Conservation (phyloP, 2,329 filamentous ascomycete species). For the Sphaerostilbella broomeana region DNA sequence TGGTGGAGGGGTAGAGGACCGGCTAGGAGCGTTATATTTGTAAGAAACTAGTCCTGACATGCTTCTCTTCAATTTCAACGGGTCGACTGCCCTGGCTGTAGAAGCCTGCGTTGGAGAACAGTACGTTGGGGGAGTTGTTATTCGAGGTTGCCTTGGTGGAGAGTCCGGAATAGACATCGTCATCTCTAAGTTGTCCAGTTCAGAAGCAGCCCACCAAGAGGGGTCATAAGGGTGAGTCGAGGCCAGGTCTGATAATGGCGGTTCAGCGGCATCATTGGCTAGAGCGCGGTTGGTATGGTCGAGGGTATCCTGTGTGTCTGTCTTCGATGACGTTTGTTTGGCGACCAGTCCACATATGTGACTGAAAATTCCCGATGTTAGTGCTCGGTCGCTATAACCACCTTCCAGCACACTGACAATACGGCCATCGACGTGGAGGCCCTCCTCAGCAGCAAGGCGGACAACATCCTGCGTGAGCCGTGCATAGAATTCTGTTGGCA, state of each 20-base stretch:
- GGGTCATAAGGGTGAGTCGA: conserved; percentile 51
- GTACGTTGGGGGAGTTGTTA: conserved; percentile 61
- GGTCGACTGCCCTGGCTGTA: conserved; percentile 67
- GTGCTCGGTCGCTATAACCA: conserved; percentile 87
- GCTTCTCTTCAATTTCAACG: conserved; percentile 58
- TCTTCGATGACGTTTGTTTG: conserved; percentile 38
- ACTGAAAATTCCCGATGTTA: conserved; percentile 82
- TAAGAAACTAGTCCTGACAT: conserved; percentile 45
- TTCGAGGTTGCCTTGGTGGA: conserved; percentile 48
- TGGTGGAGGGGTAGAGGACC: conserved; percentile 58
- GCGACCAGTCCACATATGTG: conserved; percentile 78
- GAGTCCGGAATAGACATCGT: conserved; percentile 43
- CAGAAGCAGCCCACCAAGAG: conserved; percentile 61
- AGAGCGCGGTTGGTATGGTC: too few relatives aligned
- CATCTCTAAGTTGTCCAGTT: conserved; percentile 64
- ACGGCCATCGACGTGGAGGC: conserved; percentile 69
- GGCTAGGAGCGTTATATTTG: conserved; percentile 16
- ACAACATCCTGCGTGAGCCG: conserved; percentile 82
- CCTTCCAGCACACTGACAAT: conserved; percentile 93
- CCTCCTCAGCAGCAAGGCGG: conserved; percentile 72
- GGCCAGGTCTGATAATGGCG: conserved; percentile 14
- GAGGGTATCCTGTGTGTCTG: conserved; percentile 24
- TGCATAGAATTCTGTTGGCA: conserved; percentile 94
- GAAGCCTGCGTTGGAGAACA: conserved; percentile 85
- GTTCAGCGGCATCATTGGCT: conserved; percentile 27